Base-by-base conservation (phyloP, 2,329 filamentous ascomycete species). In the Aspergillaceae sp. region DNA sequence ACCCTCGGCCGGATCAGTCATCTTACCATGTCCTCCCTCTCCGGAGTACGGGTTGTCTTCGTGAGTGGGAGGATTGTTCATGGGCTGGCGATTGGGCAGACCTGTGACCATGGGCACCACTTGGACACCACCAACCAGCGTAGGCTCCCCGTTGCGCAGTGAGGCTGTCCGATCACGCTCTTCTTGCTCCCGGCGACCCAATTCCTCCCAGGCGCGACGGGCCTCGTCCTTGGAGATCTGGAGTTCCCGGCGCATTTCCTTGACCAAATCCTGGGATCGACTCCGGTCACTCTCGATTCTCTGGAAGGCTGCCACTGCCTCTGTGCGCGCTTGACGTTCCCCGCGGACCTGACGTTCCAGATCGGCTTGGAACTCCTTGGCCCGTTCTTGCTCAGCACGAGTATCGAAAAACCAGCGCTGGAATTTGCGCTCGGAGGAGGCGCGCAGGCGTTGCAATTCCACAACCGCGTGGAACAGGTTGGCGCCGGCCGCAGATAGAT, bases 381-480 rank as follows among this genome's bases (percentile, higher is more conserved):
- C 78, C 29, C 86, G 82, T 70, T 97, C 92, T 54, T 94, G 81
- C 55, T 97, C 90, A 30, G 84, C 79, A 43, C 90, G 79, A 5
- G 90, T 95, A 64, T 98, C 92, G 57, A 94, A 95, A 69, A 97
- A 97, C 92, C 92, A 98, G 43, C 92, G 80, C 68, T 98, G 92
- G 58, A 98, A 98, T 64, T 97, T 97, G 53, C 92, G 83, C 67
- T 98, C 92, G 0, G 91, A 97, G 46, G 89, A 95, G 34, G 92
- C 92, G 38, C 92, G 85, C 28, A 98, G 75, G 29, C 92, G 83
- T 65, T 98, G 92, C 40, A 98, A 74, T 67, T 98, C 92, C 3
- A 98, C 92, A 0, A 98, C 90, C 7, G 92, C 92, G 64, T 98
- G 92, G 66, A 98, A 98, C 0, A 98, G 75, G 57, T 98, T 98